Evolutionary conservation across 495 filamentous ascomycete genomes (phyloP), one percentile per base, ranked within the genome.

Genomic region (Penicillium bovifimosum): DNA sequence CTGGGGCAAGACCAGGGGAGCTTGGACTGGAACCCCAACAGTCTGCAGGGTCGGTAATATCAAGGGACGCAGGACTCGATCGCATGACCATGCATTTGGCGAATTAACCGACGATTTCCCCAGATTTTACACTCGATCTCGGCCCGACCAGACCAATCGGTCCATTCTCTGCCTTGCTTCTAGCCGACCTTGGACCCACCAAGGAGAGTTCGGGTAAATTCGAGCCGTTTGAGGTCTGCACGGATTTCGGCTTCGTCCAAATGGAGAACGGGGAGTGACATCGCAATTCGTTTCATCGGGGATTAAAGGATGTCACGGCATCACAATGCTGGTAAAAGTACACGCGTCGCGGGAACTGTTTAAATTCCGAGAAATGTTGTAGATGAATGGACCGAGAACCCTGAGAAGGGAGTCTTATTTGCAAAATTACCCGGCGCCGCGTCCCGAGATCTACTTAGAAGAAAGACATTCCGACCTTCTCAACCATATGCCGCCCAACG

Each of bases 21-120:
- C 54, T 42, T 35, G 34, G 45, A 56, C 52, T 41, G 45, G 45
- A 48, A 40, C 56, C 41, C 43, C 40, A 43, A 56, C 54, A 49
- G 49, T 10, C 18, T 26, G n/a, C 3, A 18, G 28, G 13, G 18
- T 47, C 52, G 50, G 58, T 40, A 53, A 58, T 50, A 47, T 24
- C 2, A 36, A 16, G 28, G n/a, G 18, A 42, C 9, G 9, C 39
- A 41, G 26, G 13, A 26, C 10, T 8, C 6, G 32, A 47, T 32
- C 45, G 32, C 45, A 47, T 36, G 45, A 47, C 36, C 32, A 14
- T 5, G n/a, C 35, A 43, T 40, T 26, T 8, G 5, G 13, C 1
- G 11, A 55, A 42, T 64, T 64, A 64, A 56, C 61, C 61, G 61
- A 6, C 55, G 58, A 3, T 24, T 56, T 59, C 61, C 61, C 61